Evolutionary conservation across 805 yeast genomes (phyloP).

Genomic region (Saccharomycopsis microspora): DNA sequence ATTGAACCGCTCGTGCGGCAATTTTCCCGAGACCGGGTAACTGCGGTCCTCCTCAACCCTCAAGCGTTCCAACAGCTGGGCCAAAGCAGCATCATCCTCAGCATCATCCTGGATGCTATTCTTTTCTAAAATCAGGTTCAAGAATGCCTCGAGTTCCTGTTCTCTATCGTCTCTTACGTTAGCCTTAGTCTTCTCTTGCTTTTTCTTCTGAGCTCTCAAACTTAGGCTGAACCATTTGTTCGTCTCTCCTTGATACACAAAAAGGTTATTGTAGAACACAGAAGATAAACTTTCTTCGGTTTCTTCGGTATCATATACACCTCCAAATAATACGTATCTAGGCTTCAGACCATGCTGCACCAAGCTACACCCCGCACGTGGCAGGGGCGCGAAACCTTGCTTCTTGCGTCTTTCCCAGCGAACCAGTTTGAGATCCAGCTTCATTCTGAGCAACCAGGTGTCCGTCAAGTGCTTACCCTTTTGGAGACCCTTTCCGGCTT

Average conservation of each 20-base stretch:
- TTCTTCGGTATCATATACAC: conserved; percentile 90
- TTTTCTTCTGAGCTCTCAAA: conserved; percentile 51
- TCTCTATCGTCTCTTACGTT: conserved; percentile 41
- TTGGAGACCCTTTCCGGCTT: conserved; percentile 78
- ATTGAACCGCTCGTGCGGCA: conserved; percentile 88
- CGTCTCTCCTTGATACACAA: conserved; percentile 72
- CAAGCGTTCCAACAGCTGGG: conserved; percentile 25
- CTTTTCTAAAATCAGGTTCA: conserved; percentile 61
- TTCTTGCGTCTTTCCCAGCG: conserved; percentile 87
- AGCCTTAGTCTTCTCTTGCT: conserved; percentile 33
- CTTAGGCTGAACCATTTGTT: conserved; percentile 80
- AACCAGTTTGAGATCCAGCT: conserved; percentile 56
- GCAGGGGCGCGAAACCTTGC: conserved; percentile 83
- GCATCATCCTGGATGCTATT: conserved; percentile 48
- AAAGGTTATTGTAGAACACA: conserved; percentile 67
- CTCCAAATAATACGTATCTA: conserved; percentile 89
- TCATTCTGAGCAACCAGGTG: conserved; percentile 82
- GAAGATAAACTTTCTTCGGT: conserved; percentile 88
- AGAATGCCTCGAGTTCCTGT: conserved; percentile 70
- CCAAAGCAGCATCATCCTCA: conserved; percentile 22
- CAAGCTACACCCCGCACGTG: conserved; percentile 92
- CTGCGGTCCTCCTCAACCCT: conserved; percentile 32
- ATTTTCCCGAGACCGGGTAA: conserved; percentile 43
- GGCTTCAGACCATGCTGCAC: conserved; percentile 62
- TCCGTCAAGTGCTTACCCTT: conserved; percentile 86